Evolutionary conservation across 2,329 filamentous ascomycete species (phyloP), one percentile per base, ranked within the genome.

Genomic region (Eutypa lata): DNA sequence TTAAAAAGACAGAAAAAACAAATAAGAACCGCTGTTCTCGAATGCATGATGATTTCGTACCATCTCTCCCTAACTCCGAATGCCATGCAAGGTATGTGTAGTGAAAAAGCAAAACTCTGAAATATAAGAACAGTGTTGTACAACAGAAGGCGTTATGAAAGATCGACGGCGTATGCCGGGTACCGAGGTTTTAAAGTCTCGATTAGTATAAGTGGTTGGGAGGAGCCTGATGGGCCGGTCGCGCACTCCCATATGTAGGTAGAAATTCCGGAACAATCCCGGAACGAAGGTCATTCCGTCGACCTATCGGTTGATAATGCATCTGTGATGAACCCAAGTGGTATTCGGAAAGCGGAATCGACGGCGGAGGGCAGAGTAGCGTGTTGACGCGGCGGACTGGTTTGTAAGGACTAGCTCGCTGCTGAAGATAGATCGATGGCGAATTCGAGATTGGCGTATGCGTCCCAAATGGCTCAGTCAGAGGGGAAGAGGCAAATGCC

Each of bases 381-480:
- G 91, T 96, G 61, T 94, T 91, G 54, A 97, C 90, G 55, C 90
- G 83, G 50, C 92, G 88, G 38, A 97, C 88, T 1, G 93, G 93
- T 58, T 91, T 89, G 72, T 97, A 97, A 3, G 94, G 94, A 51
- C 93, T 97, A 57, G 89, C 87, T 52, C 94, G 84, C 68, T 96
- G 90, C 65, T 90, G 88, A 37, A 97, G 78, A 71, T 95, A 95
- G 64, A 90, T 84, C 11, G 89, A 92, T 1, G 93, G 93, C 31
- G 94, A 97, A 58, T 94, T 82, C 31, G 89, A 87, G 44, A 84
- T 83, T 6, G 88, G 86, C 8, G 85, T 83, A 49, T 84, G 80
- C 44, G 78, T 75, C 7, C 75, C 75, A 50, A 81, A 88, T 21
- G 82, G 78, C 16, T 85, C 82, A n/a, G 79, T 80, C n/a, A 88